These are phyloP conservation scores for Chaetomiaceae sp. DNA, from an alignment of 2,329 filamentous ascomycete genomes.

Conservation along the genomic window DNA sequence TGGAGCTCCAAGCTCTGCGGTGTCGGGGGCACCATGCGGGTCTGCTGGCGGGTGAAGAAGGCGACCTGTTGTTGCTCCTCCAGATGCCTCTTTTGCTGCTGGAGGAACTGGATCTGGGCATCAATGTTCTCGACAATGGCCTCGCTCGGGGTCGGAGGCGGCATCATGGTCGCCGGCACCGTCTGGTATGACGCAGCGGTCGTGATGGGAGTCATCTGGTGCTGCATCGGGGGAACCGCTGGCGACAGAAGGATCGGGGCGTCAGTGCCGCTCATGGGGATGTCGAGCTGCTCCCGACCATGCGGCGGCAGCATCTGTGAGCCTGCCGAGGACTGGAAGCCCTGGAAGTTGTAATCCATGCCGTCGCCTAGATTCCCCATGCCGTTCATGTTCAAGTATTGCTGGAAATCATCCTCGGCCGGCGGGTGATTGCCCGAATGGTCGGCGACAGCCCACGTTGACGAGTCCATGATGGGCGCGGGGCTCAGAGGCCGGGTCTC, in stretches of 20 bases:
- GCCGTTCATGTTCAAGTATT: constrained; percentile 58
- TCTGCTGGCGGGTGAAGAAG: constrained; percentile 50
- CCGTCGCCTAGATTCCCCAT: constrained; percentile 51
- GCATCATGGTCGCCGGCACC: constrained; percentile 44
- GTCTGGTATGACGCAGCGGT: constrained; percentile 41
- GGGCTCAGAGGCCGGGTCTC: neutral
- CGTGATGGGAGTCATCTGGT: constrained; percentile 47
- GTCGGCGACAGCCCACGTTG: constrained; percentile 54
- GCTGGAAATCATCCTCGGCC: constrained; percentile 59
- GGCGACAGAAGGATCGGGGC: constrained; percentile 35
- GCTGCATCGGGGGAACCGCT: constrained; percentile 38
- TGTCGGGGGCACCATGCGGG: constrained; percentile 68
- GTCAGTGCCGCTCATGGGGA: constrained; percentile 46
- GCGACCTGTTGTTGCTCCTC: constrained; percentile 55
- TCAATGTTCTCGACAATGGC: constrained; percentile 54
- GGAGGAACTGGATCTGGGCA: constrained; percentile 61
- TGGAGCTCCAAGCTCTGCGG: constrained; percentile 78
- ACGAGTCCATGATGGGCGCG: constrained; percentile 49
- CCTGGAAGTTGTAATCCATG: constrained; percentile 57
- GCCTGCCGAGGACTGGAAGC: constrained; percentile 43
- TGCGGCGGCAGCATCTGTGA: constrained; percentile 38
- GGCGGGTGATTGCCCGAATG: constrained; percentile 47
- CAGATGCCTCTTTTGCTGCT: constrained; percentile 57
- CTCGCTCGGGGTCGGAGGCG: constrained; percentile 46
- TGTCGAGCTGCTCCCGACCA: constrained; percentile 43